A percentile compares a stretch with the other conserved stretches of the same genome.
Evolutionary conservation across 768 basidiomycete genomes (phyloP).

Genomic region (Baorangia bicolor): DNA sequence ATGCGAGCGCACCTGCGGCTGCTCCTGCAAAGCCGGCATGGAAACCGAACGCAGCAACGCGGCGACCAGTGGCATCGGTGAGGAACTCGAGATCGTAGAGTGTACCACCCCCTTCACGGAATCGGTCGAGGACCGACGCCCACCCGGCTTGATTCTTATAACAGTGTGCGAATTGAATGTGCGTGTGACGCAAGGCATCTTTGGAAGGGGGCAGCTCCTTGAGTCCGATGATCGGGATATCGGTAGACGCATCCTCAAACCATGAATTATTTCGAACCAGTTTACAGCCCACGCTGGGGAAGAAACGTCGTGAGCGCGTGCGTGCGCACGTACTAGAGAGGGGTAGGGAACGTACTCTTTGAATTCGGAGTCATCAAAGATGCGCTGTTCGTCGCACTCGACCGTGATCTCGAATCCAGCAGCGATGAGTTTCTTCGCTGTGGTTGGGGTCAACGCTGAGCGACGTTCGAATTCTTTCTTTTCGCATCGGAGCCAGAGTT

Average conservation of each 20-base stretch:
- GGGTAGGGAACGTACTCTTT: slow-evolving; percentile 64
- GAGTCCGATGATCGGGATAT: slow-evolving; percentile 85
- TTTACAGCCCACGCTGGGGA: slow-evolving; percentile 79
- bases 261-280: slow-evolving; percentile 87
- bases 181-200: slow-evolving; percentile 85
- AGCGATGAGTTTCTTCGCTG: slow-evolving; percentile 83
- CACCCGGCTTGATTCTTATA: slow-evolving; percentile 96
- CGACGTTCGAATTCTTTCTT: slow-evolving; percentile 94
- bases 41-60: slow-evolving; percentile 97
- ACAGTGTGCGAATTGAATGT: slow-evolving; percentile 98
- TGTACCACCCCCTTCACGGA: slow-evolving; percentile 77
- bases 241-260: slow-evolving; percentile 73
- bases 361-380: slow-evolving; percentile 92
- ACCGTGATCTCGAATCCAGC: slow-evolving; percentile 89
- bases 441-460: slow-evolving; percentile 89
- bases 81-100: slow-evolving; percentile 97
- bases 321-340: neutral
- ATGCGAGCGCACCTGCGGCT: slow-evolving; percentile 83
- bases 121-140: slow-evolving; percentile 81
- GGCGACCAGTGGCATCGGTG: slow-evolving; percentile 75
- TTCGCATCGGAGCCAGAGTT: slow-evolving; percentile 95
- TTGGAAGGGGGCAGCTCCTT: slow-evolving; percentile 91
- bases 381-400: slow-evolving; percentile 91
- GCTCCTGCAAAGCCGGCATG: slow-evolving; percentile 99
- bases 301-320: neutral